Evolutionary conservation across 805 yeast species (phyloP).

Genomic region (Pichia eremophila): DNA sequence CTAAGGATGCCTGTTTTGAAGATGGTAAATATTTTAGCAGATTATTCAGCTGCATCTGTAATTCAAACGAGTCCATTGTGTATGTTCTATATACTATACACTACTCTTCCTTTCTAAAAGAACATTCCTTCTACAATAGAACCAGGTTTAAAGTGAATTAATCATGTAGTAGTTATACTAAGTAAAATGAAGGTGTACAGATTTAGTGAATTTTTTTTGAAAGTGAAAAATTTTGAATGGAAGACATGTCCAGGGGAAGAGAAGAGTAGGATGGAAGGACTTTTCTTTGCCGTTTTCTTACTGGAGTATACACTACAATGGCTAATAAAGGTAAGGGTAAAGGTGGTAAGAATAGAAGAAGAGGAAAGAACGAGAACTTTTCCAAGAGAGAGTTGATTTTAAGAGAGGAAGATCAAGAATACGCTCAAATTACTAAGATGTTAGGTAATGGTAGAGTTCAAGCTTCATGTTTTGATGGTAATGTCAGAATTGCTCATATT

Average conservation of each 20-base stretch:
- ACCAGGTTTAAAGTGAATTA: no score
- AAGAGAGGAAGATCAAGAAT: constrained; percentile 96
- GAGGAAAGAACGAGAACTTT: constrained; percentile 94
- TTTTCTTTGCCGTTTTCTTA: background rate
- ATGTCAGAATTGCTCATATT: constrained; percentile 90
- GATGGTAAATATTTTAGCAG: constrained; percentile 60
- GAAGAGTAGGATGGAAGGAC: no score
- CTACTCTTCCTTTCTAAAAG: no score
- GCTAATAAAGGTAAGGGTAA: constrained; percentile 32
- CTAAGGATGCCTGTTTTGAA: constrained; percentile 39
- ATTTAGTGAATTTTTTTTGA: no score
- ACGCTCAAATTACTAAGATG: constrained; percentile 97
- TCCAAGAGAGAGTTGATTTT: constrained; percentile 90
- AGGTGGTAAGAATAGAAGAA: constrained; percentile 92
- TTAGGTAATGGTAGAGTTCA: constrained; percentile 96
- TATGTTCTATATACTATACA: no score
- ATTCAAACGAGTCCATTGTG: constrained; percentile 82
- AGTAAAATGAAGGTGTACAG: no score
- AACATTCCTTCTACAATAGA: no score
- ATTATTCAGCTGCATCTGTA: constrained; percentile 64
- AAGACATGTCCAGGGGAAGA: no score
- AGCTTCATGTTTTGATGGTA: constrained; percentile 91
- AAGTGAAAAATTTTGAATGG: no score
- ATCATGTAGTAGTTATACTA: no score
- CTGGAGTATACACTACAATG: constrained; percentile 22